Evolutionary conservation across 1,139 yeast genomes (phyloP).

Genomic region (Taiozyma sp.): DNA sequence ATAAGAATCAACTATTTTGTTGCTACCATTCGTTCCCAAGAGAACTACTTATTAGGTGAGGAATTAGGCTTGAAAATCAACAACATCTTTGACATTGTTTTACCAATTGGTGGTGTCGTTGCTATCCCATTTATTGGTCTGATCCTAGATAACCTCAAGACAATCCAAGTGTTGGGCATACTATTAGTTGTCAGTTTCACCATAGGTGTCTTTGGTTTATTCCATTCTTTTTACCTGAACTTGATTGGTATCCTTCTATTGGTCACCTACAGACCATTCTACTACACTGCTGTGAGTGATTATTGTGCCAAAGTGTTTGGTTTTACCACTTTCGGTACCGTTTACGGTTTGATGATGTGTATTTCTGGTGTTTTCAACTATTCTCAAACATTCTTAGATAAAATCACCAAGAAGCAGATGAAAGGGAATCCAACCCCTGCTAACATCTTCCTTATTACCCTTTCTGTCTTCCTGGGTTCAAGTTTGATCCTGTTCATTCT

Average conservation of each 20-base stretch:
- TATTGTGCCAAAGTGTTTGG: slow-evolving; percentile 93
- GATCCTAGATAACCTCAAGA: slow-evolving; percentile 70
- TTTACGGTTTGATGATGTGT: slow-evolving; percentile 85
- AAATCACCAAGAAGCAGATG: slow-evolving; percentile 60
- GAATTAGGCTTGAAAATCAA: slow-evolving; percentile 55
- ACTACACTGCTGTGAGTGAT: slow-evolving; percentile 89
- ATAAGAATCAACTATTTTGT: slow-evolving; percentile 86
- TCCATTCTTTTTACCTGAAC: slow-evolving; percentile 49
- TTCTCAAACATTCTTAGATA: slow-evolving; percentile 65
- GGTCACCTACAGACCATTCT: slow-evolving; percentile 88
- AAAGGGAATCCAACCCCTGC: slow-evolving; percentile 77
- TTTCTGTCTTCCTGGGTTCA: slow-evolving; percentile 53
- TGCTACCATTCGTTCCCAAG: slow-evolving; percentile 81
- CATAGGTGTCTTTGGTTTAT: slow-evolving; percentile 66
- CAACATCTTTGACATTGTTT: slow-evolving; percentile 74
- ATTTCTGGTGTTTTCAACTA: slow-evolving; percentile 76
- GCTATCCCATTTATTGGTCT: slow-evolving; percentile 86
- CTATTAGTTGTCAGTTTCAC: slow-evolving; percentile 49
- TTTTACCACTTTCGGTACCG: slow-evolving; percentile 83
- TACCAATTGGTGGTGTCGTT: slow-evolving; percentile 82
- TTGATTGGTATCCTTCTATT: slow-evolving; percentile 62
- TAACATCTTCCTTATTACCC: slow-evolving; percentile 47
- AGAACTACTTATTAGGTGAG: slow-evolving; percentile 57
- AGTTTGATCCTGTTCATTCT: slow-evolving; percentile 49
- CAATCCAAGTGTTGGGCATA: slow-evolving; percentile 51